Evolutionary conservation across 75 land plant species (phyloP).

Genomic region (Picea sitchensis): DNA sequence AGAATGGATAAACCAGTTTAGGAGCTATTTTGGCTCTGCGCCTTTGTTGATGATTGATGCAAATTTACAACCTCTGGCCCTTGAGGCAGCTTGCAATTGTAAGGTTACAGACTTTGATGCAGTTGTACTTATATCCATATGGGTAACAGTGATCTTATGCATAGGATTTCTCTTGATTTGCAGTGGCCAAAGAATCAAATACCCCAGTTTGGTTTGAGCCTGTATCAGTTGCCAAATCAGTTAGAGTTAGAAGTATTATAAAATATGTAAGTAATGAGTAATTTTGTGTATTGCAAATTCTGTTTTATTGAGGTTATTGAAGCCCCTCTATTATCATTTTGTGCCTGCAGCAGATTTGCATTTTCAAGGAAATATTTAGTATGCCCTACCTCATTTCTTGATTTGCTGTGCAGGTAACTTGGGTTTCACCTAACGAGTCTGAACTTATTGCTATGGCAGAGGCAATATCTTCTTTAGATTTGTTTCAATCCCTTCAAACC

Average conservation of each 20-base stretch:
- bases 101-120: slow-evolving; percentile 11
- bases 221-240: slow-evolving; percentile 87
- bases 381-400: background rate
- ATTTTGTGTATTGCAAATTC: background rate
- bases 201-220: slow-evolving; percentile 97
- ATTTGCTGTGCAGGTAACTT: slow-evolving; percentile 53
- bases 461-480: slow-evolving; percentile 35
- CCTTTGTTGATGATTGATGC: slow-evolving; percentile 92
- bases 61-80: slow-evolving; percentile 54
- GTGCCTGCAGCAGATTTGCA: background rate
- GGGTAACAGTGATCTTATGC: background rate
- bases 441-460: slow-evolving; percentile 93
- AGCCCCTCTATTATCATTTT: background rate
- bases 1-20: slow-evolving; percentile 74
- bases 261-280: slow-evolving; percentile 58
- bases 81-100: slow-evolving; percentile 81
- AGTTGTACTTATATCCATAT: background rate
- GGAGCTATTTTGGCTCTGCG: slow-evolving; percentile 42
- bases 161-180: slow-evolving; percentile 1
- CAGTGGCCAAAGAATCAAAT: slow-evolving; percentile 80
- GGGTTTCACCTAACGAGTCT: slow-evolving; percentile 81
- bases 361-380: background rate
- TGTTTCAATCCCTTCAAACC: slow-evolving; percentile 14
- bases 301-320: background rate
- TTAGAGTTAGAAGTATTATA: slow-evolving; percentile 50